Evolutionary conservation across 192 early-diverging fungal species (phyloP).

Genomic region (Rhizoclosmatium globosum): DNA sequence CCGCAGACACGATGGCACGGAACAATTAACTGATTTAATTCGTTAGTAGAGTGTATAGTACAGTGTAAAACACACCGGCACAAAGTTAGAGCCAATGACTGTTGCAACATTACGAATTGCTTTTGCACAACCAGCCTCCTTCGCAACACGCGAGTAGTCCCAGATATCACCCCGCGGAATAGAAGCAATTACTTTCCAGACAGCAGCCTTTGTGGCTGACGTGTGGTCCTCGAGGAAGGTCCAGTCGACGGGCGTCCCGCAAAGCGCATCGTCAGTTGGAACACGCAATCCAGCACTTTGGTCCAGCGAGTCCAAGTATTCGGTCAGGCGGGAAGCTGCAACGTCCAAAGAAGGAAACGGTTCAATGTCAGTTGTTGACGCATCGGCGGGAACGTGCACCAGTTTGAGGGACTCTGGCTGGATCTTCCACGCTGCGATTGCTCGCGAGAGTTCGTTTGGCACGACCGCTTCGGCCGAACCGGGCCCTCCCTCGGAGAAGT

Average conservation of each 20-base stretch:
- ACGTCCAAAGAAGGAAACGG: not conserved
- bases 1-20: constrained; percentile 29
- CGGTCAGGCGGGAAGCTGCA: not conserved
- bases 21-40: not conserved
- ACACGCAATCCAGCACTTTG: not conserved
- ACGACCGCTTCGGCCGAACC: not conserved
- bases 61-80: not conserved
- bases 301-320: not conserved
- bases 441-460: not conserved
- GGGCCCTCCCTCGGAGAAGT: not conserved
- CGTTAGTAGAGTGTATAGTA: too few relatives aligned
- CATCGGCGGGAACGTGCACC: not conserved
- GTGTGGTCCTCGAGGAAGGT: not conserved
- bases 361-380: not conserved
- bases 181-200: not conserved
- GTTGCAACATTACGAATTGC: constrained; percentile 19
- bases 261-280: not conserved
- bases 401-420: not conserved
- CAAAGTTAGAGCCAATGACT: constrained; percentile 8
- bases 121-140: not conserved
- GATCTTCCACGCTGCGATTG: not conserved
- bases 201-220: not conserved
- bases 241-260: not conserved
- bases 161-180: constrained; percentile 7
- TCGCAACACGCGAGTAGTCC: constrained; percentile 27